phyloP scores from a whole-genome alignment of 2,329 filamentous ascomycete species.

The Escovopsis weberi region DNA sequence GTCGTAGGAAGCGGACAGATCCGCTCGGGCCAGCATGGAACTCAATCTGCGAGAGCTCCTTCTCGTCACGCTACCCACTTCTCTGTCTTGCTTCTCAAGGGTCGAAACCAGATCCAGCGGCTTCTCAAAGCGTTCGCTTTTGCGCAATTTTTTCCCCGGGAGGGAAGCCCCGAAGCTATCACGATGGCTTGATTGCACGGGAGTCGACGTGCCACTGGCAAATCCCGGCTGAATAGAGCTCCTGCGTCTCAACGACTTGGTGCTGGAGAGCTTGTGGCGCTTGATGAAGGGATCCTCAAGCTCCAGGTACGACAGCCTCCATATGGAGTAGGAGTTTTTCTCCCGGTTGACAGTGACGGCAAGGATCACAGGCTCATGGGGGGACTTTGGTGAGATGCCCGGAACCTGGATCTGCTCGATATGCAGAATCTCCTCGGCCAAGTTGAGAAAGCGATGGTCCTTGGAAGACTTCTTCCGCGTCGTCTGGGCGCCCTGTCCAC shows the following conservation, averaged over 20 bases:
- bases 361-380: slow-evolving; percentile 46
- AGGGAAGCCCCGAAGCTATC: slow-evolving; percentile 60
- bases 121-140: slow-evolving; percentile 36
- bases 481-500: slow-evolving; percentile 19
- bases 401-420: slow-evolving; percentile 53
- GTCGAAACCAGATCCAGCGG: slow-evolving; percentile 51
- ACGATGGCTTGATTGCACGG: slow-evolving; percentile 52
- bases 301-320: slow-evolving; percentile 66
- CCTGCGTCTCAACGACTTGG: slow-evolving; percentile 36
- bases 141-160: slow-evolving; percentile 37
- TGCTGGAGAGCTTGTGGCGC: slow-evolving; percentile 29
- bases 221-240: slow-evolving; percentile 54
- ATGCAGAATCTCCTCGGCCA: slow-evolving; percentile 71
- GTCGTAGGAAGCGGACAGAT: slow-evolving; percentile 75
- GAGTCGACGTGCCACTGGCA: slow-evolving; percentile 62
- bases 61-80: slow-evolving; percentile 35
- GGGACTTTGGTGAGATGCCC: slow-evolving; percentile 19
- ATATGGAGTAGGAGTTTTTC: slow-evolving; percentile 65
- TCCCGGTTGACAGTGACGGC: slow-evolving; percentile 71
- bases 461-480: slow-evolving; percentile 20
- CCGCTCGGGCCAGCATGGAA: slow-evolving; percentile 75
- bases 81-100: slow-evolving; percentile 51
- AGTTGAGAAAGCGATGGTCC: slow-evolving; percentile 48
- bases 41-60: slow-evolving; percentile 68
- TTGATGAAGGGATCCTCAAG: slow-evolving; percentile 44